phyloP scores from a whole-genome alignment of 148 eudicot species.

The Vaccinium vitisidaea region DNA sequence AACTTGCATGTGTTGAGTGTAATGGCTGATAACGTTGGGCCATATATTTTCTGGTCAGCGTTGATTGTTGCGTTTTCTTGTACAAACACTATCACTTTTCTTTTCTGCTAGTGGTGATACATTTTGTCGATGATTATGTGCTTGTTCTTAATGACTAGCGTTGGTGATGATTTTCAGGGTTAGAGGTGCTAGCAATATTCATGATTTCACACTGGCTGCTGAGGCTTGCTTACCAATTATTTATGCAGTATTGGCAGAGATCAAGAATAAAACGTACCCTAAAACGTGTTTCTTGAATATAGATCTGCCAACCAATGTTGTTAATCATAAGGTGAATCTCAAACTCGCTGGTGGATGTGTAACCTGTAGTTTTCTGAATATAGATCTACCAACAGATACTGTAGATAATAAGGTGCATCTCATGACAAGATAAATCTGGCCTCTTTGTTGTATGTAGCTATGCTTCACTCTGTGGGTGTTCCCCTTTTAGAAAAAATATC shows the following conservation, averaged over 20 bases:
- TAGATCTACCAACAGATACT: conserved; percentile 70
- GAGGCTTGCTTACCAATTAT: conserved; percentile 89
- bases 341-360: conserved; percentile 2
- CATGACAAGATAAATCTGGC: not conserved
- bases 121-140: not conserved
- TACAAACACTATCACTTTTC: not conserved
- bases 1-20: not conserved
- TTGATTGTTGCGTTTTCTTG: too few species aligned
- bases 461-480: not conserved
- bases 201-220: conserved; percentile 70
- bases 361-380: conserved; percentile 69
- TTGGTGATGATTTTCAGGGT: conserved; percentile 48
- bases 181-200: conserved; percentile 57
- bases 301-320: conserved; percentile 73
- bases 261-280: conserved; percentile 56
- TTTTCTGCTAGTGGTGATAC: not conserved
- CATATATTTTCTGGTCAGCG: too few species aligned
- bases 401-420: conserved; percentile 66
- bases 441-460: not conserved
- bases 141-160: not conserved
- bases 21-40: too few species aligned
- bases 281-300: conserved; percentile 73
- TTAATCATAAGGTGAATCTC: conserved; percentile 67
- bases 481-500: not conserved
- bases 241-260: conserved; percentile 49